These are phyloP conservation scores for Davidsoniella virescens DNA, from an alignment of 2,329 filamentous ascomycete species.

Conservation along the genomic window DNA sequence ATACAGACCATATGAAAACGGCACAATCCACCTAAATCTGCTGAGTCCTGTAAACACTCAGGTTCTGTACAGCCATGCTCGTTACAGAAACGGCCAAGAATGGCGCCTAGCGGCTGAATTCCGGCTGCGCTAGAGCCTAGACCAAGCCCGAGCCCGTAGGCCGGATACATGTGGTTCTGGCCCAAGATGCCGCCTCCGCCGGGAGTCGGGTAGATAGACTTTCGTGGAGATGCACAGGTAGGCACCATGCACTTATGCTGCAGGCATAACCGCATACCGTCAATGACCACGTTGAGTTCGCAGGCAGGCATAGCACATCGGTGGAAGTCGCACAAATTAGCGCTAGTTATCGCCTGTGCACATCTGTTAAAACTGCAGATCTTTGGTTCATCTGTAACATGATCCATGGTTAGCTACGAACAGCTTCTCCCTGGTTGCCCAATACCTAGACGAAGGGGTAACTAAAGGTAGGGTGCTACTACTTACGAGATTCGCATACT, in stretches of 20 bases:
- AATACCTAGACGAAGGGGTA: not conserved
- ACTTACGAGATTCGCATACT: conserved; percentile 5
- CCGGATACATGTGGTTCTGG: too few species aligned
- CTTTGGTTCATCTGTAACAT: conserved; percentile 3
- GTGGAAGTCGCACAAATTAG: not conserved
- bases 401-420: too few species aligned
- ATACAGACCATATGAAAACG: not conserved
- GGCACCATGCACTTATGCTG: not conserved
- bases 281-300: not conserved
- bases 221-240: not conserved
- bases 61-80: not conserved
- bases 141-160: too few species aligned
- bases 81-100: not conserved
- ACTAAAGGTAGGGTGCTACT: not conserved
- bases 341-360: not conserved
- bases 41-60: not conserved
- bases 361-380: conserved; percentile 6
- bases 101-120: not conserved
- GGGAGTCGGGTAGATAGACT: not conserved
- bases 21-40: not conserved
- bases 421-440: not conserved
- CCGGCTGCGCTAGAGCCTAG: too few species aligned
- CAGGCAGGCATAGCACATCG: conserved; percentile 4
- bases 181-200: not conserved
- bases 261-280: not conserved